Evolutionary conservation across 257 asterid species (phyloP).

Genomic region (Salvia splendens): DNA sequence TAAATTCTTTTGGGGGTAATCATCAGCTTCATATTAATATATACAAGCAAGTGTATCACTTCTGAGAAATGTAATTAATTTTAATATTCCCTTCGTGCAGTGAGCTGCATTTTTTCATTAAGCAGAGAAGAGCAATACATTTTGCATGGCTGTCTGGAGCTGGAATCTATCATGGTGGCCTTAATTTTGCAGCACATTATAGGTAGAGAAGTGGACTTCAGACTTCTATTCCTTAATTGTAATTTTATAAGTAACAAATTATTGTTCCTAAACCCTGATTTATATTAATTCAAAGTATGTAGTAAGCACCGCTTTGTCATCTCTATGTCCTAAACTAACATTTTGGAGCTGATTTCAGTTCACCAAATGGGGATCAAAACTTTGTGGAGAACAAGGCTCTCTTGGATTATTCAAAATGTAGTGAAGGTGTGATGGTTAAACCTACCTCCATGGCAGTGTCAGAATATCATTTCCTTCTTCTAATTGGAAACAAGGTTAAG

Average conservation of each 20-base stretch:
- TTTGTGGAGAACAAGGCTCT: slow-evolving; percentile 99
- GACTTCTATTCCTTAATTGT: slow-evolving; percentile 26
- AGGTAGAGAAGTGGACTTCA: slow-evolving; percentile 51
- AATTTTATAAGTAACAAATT: slow-evolving; percentile 21
- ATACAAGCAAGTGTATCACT: slow-evolving; percentile 17
- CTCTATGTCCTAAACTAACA: slow-evolving; percentile 31
- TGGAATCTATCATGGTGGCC: slow-evolving; percentile 95
- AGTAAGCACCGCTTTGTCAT: slow-evolving; percentile 7
- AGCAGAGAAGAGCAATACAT: slow-evolving; percentile 92
- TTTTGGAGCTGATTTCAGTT: slow-evolving; percentile 52
- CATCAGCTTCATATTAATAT: slow-evolving; percentile 25
- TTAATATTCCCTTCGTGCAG: slow-evolving; percentile 55
- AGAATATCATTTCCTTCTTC: slow-evolving; percentile 97
- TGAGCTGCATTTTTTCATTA: slow-evolving; percentile 89
- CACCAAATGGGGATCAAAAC: slow-evolving; percentile 90
- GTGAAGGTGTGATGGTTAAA: slow-evolving; percentile 86
- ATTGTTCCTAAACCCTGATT: slow-evolving; percentile 2
- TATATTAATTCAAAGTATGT: slow-evolving; percentile 25
- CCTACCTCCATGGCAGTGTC: slow-evolving; percentile 93
- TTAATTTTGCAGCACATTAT: slow-evolving; percentile 82
- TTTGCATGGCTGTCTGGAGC: slow-evolving; percentile 99
- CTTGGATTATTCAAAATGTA: slow-evolving; percentile 70
- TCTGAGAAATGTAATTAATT: slow-evolving; percentile 21
- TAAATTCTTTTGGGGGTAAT: slow-evolving; percentile 19
- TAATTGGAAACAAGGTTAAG: slow-evolving; percentile 92